phyloP scores from a whole-genome alignment of 306 rosid species.

The Bauhinia variegata region DNA sequence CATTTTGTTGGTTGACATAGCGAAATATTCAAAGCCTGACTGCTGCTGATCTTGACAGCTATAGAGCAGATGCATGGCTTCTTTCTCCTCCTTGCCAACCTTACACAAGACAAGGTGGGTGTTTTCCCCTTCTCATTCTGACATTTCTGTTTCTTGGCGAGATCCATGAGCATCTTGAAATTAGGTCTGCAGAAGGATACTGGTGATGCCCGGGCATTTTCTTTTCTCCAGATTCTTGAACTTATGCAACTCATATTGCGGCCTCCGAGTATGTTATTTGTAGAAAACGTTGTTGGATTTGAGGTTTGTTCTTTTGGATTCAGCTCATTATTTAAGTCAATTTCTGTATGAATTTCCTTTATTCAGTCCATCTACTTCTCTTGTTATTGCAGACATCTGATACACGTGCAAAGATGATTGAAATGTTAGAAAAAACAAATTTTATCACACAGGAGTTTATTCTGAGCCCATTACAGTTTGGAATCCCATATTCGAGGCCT shows the following conservation, averaged over 20 bases:
- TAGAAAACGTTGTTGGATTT: constrained; percentile 95
- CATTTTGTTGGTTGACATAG: constrained; percentile 43
- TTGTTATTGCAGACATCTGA: constrained; percentile 74
- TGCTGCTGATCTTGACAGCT: constrained; percentile 74
- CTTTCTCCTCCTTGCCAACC: constrained; percentile 99
- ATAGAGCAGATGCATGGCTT: constrained; percentile 80
- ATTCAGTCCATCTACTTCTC: constrained; percentile 7
- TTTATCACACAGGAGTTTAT: constrained; percentile 82
- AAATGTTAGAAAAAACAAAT: constrained; percentile 63
- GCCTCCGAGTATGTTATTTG: constrained; percentile 82
- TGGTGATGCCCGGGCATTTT: constrained; percentile 86
- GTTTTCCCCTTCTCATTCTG: constrained; percentile 25
- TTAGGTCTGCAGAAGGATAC: constrained; percentile 94
- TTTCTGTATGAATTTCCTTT: constrained; percentile 13
- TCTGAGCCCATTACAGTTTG: constrained; percentile 88
- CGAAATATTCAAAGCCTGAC: constrained; percentile 87
- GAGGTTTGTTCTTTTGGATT: constrained; percentile 63
- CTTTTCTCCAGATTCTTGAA: constrained; percentile 94
- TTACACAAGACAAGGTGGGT: constrained; percentile 87
- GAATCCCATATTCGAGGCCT: constrained; percentile 95
- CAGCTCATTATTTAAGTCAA: constrained; percentile 15
- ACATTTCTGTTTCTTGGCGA: constrained; percentile 19
- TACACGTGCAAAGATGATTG: constrained; percentile 74
- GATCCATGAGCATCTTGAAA: constrained; percentile 38
- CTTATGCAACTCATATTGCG: constrained; percentile 58